A percentile compares a stretch with the other conserved stretches of the same genome.
phyloP scores from a whole-genome alignment of 179 eudicot genomes.

The Amaranthus tricolor region DNA sequence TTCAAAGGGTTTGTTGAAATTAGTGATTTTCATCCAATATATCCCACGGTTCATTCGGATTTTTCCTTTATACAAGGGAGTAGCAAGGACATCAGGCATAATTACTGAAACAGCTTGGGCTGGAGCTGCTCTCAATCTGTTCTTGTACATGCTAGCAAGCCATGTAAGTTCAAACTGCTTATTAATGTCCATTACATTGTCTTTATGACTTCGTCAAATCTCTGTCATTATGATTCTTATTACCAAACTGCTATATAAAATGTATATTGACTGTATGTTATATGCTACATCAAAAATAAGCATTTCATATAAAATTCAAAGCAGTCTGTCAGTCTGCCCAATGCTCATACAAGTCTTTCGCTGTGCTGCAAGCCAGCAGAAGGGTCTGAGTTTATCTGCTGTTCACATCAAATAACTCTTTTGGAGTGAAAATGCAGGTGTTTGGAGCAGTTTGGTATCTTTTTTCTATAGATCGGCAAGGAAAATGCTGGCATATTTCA shows the following conservation, averaged over 20 bases:
- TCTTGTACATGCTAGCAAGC: conserved; percentile 68
- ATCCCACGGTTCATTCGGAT: conserved; percentile 55
- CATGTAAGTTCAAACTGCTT: conserved; percentile 52
- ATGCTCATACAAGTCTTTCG: background rate
- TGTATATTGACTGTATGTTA: background rate
- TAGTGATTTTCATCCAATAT: conserved; percentile 47
- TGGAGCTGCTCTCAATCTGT: conserved; percentile 66
- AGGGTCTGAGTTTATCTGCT: background rate
- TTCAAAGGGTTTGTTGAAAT: conserved; percentile 44
- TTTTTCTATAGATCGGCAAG: conserved; percentile 35
- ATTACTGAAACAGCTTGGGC: conserved; percentile 61
- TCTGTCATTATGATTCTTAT: background rate
- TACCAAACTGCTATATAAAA: background rate
- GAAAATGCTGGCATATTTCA: conserved; percentile 31
- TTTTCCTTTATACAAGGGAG: conserved; percentile 47
- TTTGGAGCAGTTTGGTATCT: conserved; percentile 54
- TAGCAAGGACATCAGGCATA: conserved; percentile 55
- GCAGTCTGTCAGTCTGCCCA: background rate
- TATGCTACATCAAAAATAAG: background rate
- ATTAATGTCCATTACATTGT: background rate
- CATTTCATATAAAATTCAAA: background rate
- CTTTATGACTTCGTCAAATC: background rate
- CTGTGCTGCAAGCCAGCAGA: background rate
- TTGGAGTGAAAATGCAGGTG: conserved; percentile 31
- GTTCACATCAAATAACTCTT: background rate